Conservation (phyloP, 768 basidiomycete species). For the Krasilnikovozyma curviuscula region DNA sequence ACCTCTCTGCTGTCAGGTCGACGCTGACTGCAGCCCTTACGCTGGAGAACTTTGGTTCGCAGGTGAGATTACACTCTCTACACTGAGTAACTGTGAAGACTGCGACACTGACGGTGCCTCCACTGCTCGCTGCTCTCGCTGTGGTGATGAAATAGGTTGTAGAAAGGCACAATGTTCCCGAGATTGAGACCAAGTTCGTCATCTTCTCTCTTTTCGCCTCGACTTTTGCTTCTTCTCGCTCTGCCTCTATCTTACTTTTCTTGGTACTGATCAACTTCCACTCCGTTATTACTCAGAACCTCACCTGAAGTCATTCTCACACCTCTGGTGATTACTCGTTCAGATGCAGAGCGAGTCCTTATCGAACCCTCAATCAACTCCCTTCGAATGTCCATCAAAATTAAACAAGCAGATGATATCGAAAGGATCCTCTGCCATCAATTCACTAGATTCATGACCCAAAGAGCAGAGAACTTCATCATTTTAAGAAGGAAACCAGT, state of each 20-base stretch:
- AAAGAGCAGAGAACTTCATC: slow-evolving; percentile 90
- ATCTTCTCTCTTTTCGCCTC: neutral
- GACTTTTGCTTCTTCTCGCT: neutral
- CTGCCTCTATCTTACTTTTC: neutral
- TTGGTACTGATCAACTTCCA: neutral
- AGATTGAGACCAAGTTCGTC: slow-evolving; percentile 66
- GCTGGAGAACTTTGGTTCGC: slow-evolving; percentile 92
- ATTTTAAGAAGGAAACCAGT: slow-evolving; percentile 90
- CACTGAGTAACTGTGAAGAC: too few species aligned
- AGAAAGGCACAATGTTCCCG: slow-evolving; percentile 91
- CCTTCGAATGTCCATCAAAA: slow-evolving; percentile 87
- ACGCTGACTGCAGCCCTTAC: slow-evolving; percentile 95
- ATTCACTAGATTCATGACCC: slow-evolving; percentile 98
- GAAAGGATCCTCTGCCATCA: slow-evolving; percentile 94
- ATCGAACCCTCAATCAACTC: slow-evolving; percentile 97
- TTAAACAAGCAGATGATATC: slow-evolving; percentile 98
- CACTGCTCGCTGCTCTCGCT: too few species aligned
- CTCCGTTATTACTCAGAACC: slow-evolving; percentile 32
- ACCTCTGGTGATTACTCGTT: slow-evolving; percentile 82
- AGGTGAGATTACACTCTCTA: slow-evolving; percentile 47
- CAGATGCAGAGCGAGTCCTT: slow-evolving; percentile 89
- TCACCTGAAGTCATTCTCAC: slow-evolving; percentile 90
- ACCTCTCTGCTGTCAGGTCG: slow-evolving; percentile 84
- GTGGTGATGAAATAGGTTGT: slow-evolving; percentile 46
- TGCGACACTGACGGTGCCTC: too few species aligned